Base-by-base conservation (phyloP, 148 eudicot genomes). In the Dysphania ambrosioides region DNA sequence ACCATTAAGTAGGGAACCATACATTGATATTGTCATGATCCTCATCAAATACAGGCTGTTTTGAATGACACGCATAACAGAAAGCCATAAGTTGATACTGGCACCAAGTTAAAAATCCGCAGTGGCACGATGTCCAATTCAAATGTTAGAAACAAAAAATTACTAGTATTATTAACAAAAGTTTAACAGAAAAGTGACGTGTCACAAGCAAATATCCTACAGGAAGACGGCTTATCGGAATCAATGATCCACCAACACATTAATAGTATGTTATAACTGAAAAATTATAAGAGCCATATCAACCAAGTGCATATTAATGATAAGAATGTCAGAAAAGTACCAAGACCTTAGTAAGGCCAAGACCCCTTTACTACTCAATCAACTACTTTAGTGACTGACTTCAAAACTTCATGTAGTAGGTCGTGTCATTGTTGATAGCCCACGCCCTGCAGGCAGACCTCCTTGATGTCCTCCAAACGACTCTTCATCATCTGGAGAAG, bases 361-460 rank as follows among this genome's bases (percentile, higher is more conserved):
- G 31, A 55, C 3, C 41, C 40, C 19, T 47, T 44, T 21, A 44
- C 36, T 8, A 13, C 31, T 64, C 49, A 44, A 72, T 66, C 77
- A 72, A 35, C 59, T 67, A 24, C 66, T 21, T 40, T 51, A 44
- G 19, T 56, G 5, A 61, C 55, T 30, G 29, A 32, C 26, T 32
- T 85, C 78, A 88, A 24, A 24, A 32, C 26, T 32, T 85, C 78
- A 88, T 23, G 91, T 88, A 16, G 96, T 93, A 58, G 97, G 97
- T 21, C 93, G 82, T 59, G 97, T 93, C 93, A 90, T 86, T 15
- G 93, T 90, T 40, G 96, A 90, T 66, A 90, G 82, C 34, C 96
- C 96, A 66, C 97, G 96, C 16, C 97, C 96, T 30, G 73, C 30
- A 57, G 93, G 91, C 71, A 89, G 40, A 58, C 87, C 85, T 79